phyloP scores from a whole-genome alignment of 805 yeast species.

The Kregervanrija fluxuum region DNA sequence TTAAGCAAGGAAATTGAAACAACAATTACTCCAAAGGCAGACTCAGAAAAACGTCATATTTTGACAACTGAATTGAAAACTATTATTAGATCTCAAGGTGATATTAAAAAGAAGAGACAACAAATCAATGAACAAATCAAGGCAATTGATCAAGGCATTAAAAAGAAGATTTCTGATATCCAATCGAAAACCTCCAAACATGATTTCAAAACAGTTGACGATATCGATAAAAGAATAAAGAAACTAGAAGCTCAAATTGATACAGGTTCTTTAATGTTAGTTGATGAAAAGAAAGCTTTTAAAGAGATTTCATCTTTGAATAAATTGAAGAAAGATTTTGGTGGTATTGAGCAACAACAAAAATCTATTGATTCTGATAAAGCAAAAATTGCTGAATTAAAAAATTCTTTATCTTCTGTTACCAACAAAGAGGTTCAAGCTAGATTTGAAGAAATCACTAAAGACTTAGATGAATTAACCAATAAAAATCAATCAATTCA shows the following conservation, averaged over 20 bases:
- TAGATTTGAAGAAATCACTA: slow-evolving; percentile 61
- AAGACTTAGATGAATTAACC: slow-evolving; percentile 61
- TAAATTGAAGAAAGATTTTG: slow-evolving; percentile 74
- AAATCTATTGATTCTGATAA: slow-evolving; percentile 73
- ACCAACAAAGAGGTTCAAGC: slow-evolving; percentile 60
- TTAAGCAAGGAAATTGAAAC: slow-evolving; percentile 49
- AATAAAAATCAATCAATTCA: slow-evolving; percentile 51
- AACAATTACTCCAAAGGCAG: slow-evolving; percentile 42
- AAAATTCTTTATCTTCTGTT: slow-evolving; percentile 51
- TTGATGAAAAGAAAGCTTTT: slow-evolving; percentile 79
- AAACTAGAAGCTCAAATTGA: slow-evolving; percentile 69
- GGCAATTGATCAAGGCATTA: slow-evolving; percentile 58
- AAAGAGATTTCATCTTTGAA: slow-evolving; percentile 82
- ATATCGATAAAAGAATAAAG: slow-evolving; percentile 59
- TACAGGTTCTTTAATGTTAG: slow-evolving; percentile 74
- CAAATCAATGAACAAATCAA: slow-evolving; percentile 56
- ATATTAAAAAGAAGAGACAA: slow-evolving; percentile 27
- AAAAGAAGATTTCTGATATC: slow-evolving; percentile 70
- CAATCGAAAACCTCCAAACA: slow-evolving; percentile 64
- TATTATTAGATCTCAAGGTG: slow-evolving; percentile 33
- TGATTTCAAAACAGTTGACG: slow-evolving; percentile 59
- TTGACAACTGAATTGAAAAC: slow-evolving; percentile 39
- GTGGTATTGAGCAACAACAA: slow-evolving; percentile 66
- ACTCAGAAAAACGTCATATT: slow-evolving; percentile 44
- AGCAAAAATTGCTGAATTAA: slow-evolving; percentile 66